Evolutionary conservation across 768 basidiomycete genomes (phyloP).

Genomic region (Naganishia randhawae): DNA sequence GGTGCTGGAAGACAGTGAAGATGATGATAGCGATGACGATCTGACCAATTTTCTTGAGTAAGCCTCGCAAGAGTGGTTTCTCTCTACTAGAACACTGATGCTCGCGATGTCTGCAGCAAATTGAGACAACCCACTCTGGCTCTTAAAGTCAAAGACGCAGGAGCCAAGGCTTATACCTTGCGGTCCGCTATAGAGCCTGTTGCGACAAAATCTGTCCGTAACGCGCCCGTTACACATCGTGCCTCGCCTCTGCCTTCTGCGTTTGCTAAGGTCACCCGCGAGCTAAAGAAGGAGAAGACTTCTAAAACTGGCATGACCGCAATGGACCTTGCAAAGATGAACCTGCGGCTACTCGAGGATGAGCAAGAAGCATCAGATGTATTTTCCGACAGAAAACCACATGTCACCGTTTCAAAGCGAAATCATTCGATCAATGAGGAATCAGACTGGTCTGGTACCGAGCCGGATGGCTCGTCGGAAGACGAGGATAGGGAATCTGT

Average conservation of each 20-base stretch:
- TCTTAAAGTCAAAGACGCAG: neutral
- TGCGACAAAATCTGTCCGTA: neutral
- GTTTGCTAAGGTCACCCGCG: neutral
- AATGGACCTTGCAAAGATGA: neutral
- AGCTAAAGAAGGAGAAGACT: slow-evolving; percentile 6
- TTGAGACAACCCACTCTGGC: neutral
- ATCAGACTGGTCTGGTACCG: neutral
- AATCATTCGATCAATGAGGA: neutral
- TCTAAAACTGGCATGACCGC: slow-evolving; percentile 6
- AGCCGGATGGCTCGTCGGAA: neutral
- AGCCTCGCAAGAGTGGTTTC: neutral
- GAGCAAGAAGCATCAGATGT: neutral
- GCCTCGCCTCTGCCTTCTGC: slow-evolving; percentile 1
- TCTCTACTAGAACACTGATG: neutral
- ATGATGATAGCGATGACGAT: slow-evolving; percentile 12
- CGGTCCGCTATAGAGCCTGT: neutral
- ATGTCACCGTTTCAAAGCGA: neutral
- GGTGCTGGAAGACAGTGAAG: neutral
- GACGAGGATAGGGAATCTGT: neutral
- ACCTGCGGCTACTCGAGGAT: neutral
- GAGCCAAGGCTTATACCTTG: neutral
- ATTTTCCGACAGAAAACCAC: neutral
- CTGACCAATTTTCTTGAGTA: neutral
- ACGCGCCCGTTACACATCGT: neutral
- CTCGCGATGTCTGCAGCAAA: neutral